phyloP scores from a whole-genome alignment of 352 stramenopile species.

The Phytophthora chlamydospora region DNA sequence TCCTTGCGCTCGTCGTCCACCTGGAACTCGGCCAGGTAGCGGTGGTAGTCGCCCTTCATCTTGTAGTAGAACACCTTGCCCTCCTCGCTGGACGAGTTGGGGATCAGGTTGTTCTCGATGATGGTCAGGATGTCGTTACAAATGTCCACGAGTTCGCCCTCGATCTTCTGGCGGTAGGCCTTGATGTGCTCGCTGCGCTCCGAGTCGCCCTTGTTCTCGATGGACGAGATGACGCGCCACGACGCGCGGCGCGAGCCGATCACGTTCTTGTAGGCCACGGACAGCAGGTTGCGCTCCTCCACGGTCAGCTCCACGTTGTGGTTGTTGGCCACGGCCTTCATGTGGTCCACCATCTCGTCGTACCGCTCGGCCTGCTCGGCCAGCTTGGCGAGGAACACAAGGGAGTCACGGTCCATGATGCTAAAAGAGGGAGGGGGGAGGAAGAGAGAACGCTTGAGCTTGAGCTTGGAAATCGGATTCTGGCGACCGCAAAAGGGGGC shows the following conservation, averaged over 20 bases:
- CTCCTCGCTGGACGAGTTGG: conserved; percentile 96
- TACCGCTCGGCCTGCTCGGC: conserved; percentile 87
- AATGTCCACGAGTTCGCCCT: conserved; percentile 96
- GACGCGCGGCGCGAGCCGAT: conserved; percentile 97
- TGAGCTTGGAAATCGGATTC: conserved; percentile 68
- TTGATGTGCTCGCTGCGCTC: conserved; percentile 88
- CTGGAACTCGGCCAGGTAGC: conserved; percentile 99
- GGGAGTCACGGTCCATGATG: conserved; percentile 79
- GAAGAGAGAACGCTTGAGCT: conserved; percentile 32
- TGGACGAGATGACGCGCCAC: conserved; percentile 99
- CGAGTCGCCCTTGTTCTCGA: conserved; percentile 98
- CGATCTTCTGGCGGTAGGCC: conserved; percentile 97
- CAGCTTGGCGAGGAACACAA: conserved; percentile 85
- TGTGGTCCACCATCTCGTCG: conserved; percentile 96
- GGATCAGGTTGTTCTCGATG: conserved; percentile 98
- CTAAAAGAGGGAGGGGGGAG: conserved; percentile 4
- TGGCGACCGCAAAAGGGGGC: conserved; percentile 46
- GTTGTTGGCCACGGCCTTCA: conserved; percentile 98
- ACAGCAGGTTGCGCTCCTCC: conserved; percentile 98
- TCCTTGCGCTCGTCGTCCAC: conserved; percentile 95
- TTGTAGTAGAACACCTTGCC: conserved; percentile 99
- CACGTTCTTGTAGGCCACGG: conserved; percentile 97
- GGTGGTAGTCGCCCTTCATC: conserved; percentile 99
- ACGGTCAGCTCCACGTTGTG: conserved; percentile 96
- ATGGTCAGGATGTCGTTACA: conserved; percentile 98